Conservation (phyloP, 2,329 filamentous ascomycete genomes). For the Blumeria graminis region DNA sequence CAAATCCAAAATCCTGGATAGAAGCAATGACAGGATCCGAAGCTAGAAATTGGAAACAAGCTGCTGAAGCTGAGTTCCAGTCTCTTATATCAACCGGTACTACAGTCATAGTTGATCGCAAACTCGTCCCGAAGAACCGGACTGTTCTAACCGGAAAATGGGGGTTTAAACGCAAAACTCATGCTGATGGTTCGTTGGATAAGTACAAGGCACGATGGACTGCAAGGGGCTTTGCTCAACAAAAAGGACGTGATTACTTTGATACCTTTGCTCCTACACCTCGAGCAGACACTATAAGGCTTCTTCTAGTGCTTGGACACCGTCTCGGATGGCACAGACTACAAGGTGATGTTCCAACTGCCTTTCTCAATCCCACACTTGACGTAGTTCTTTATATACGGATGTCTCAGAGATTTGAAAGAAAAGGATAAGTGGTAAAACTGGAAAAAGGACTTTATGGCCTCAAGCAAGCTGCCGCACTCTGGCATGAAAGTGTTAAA, state of each 20-base stretch:
- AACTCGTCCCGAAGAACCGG: neutral
- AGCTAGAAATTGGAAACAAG: neutral
- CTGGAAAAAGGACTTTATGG: neutral
- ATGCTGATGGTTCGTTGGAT: neutral
- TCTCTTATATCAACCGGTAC: neutral
- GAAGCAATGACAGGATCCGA: neutral
- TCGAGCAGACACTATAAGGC: neutral
- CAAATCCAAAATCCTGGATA: neutral
- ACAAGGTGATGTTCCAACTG: neutral
- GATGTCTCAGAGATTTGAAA: neutral
- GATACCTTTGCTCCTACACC: neutral
- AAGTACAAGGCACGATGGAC: neutral
- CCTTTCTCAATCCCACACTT: neutral
- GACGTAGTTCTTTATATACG: neutral
- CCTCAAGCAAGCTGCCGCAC: neutral
- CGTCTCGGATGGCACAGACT: neutral
- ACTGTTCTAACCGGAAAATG: neutral
- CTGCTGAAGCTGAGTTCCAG: neutral
- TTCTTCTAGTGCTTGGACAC: neutral
- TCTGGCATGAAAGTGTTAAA: neutral
- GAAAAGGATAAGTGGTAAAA: neutral
- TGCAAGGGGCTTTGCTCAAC: neutral
- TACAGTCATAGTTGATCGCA: neutral
- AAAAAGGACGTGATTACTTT: neutral
- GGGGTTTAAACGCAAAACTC: neutral